phyloP scores from a whole-genome alignment of 306 rosid species.

The Albizia julibrissin region DNA sequence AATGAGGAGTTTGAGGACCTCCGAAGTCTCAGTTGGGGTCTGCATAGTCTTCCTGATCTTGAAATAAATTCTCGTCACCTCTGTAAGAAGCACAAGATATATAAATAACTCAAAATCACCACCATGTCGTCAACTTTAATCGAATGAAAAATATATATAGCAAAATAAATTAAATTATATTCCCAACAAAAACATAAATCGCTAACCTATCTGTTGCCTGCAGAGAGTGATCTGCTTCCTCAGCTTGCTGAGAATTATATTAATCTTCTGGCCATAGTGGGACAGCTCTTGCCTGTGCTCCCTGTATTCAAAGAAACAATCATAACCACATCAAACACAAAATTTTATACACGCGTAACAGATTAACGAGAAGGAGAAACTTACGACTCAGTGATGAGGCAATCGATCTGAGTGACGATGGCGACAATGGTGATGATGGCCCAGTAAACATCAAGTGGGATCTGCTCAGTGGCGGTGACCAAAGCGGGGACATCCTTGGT shows the following conservation, averaged over 20 bases:
- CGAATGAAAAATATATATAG: too few species aligned
- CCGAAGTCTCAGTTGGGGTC: constrained; percentile 47
- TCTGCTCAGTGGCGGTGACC: constrained; percentile 41
- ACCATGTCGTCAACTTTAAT: background rate
- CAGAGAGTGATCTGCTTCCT: constrained; percentile 44
- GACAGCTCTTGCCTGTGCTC: constrained; percentile 54
- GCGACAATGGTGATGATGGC: constrained; percentile 59
- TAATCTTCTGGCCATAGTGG: constrained; percentile 57
- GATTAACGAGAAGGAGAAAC: background rate
- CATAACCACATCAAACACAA: background rate
- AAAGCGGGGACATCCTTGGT: constrained; percentile 57
- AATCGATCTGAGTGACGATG: constrained; percentile 55
- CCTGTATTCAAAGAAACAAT: constrained; percentile 24
- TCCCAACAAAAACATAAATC: background rate
- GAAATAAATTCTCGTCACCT: constrained; percentile 12
- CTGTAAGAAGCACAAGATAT: constrained; percentile 18
- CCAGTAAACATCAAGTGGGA: constrained; percentile 75
- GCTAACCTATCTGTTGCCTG: constrained; percentile 52
- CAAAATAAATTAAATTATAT: too few species aligned
- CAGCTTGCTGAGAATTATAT: constrained; percentile 53
- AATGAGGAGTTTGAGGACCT: constrained; percentile 43
- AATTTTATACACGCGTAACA: background rate
- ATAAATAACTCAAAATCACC: background rate
- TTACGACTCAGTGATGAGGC: constrained; percentile 58
- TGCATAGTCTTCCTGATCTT: constrained; percentile 33